These are phyloP conservation scores for Dendrocalamus sinicus DNA, from an alignment of 176 grass and related monocot species.

Conservation along the genomic window DNA sequence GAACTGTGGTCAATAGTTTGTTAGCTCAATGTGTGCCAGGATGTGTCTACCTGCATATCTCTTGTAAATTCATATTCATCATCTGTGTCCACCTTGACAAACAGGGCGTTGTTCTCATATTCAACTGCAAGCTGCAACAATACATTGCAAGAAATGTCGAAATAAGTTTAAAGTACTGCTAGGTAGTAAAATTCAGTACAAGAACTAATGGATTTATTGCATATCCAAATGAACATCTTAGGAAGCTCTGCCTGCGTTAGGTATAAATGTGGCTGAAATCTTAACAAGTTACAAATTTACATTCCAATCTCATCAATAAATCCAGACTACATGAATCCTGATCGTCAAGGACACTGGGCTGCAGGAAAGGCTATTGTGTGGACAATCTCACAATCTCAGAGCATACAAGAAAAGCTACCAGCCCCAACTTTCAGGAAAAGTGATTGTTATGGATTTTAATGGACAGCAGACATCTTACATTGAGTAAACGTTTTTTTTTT, in stretches of 20 bases:
- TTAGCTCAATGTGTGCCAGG: background rate
- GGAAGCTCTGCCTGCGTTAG: background rate
- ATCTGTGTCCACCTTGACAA: constrained; percentile 86
- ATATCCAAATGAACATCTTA: background rate
- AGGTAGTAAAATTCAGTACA: background rate
- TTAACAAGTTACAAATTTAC: background rate
- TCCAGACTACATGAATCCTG: background rate
- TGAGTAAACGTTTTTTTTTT: background rate
- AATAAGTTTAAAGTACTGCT: constrained; percentile 20
- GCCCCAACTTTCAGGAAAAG: constrained; percentile 6
- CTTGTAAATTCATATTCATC: constrained; percentile 84
- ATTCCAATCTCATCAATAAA: background rate
- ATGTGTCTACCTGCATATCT: constrained; percentile 88
- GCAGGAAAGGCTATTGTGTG: background rate
- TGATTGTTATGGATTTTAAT: background rate
- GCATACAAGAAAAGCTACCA: background rate
- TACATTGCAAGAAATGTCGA: constrained; percentile 24
- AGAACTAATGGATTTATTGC: background rate
- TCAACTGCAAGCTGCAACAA: constrained; percentile 76
- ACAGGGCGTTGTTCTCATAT: constrained; percentile 65
- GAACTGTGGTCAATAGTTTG: background rate
- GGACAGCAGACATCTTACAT: background rate
- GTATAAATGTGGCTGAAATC: background rate
- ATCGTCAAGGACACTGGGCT: background rate
- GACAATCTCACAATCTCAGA: background rate